These are phyloP conservation scores for Penicillium glabrum DNA, from an alignment of 2,329 filamentous ascomycete species.

Conservation along the genomic window DNA sequence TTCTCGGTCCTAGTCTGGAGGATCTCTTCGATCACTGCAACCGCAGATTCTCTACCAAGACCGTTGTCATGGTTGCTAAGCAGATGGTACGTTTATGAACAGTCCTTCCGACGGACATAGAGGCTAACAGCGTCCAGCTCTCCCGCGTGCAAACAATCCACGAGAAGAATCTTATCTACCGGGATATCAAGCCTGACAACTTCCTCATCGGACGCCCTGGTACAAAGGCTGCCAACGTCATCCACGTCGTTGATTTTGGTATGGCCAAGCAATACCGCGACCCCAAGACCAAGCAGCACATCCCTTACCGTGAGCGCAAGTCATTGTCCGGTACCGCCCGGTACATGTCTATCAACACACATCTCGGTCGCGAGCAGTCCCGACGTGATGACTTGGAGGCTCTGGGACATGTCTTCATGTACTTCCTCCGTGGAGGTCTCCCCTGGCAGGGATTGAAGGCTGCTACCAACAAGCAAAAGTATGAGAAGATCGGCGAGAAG, in stretches of 20 bases:
- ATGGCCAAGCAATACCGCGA: conserved; percentile 99
- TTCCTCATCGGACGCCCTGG: conserved; percentile 92
- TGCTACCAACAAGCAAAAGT: conserved; percentile 88
- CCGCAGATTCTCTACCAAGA: conserved; percentile 92
- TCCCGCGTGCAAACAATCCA: conserved; percentile 93
- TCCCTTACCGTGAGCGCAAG: conserved; percentile 95
- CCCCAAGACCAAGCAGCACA: conserved; percentile 98
- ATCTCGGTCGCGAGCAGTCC: conserved; percentile 93
- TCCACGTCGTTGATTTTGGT: conserved; percentile 97
- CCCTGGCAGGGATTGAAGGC: conserved; percentile 69
- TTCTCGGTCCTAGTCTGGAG: conserved; percentile 90
- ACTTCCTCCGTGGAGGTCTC: conserved; percentile 65
- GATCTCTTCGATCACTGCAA: conserved; percentile 98
- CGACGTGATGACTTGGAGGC: conserved; percentile 94
- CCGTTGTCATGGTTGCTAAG: conserved; percentile 98
- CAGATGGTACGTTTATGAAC: conserved; percentile 72
- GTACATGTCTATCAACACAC: conserved; percentile 99
- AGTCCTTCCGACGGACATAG: background rate
- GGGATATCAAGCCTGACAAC: conserved; percentile 99
- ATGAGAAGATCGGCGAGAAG: conserved; percentile 99
- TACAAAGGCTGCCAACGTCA: conserved; percentile 94
- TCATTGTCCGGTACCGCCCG: conserved; percentile 93
- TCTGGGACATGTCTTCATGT: conserved; percentile 68
- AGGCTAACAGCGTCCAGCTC: conserved; percentile 52
- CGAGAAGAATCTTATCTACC: conserved; percentile 98